Percentiles rank a stretch among this genome's conserved stretches.
Conservation (phyloP, 2,329 filamentous ascomycete genomes). For the Verticillium klebahnii region DNA sequence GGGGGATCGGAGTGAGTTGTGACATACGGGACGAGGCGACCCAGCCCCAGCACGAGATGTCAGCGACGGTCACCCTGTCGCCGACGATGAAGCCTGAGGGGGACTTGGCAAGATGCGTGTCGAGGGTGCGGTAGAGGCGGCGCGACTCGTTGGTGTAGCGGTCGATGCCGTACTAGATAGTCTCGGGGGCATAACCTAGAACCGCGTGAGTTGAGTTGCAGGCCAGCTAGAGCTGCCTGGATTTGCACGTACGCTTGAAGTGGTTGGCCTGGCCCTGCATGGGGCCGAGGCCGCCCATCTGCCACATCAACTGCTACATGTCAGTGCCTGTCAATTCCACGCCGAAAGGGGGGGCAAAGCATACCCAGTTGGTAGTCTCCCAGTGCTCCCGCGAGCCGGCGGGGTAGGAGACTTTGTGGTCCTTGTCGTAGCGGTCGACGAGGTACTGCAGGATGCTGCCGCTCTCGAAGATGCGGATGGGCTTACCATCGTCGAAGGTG, state of each 20-base stretch:
- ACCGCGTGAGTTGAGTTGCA: background rate
- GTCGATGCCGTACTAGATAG: conserved; percentile 76
- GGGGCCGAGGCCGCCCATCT: conserved; percentile 75
- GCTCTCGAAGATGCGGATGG: conserved; percentile 76
- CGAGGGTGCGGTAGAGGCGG: conserved; percentile 74
- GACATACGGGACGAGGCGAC: conserved; percentile 48
- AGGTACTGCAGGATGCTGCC: conserved; percentile 83
- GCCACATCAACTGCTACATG: conserved; percentile 54
- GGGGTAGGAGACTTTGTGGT: conserved; percentile 79
- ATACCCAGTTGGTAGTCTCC: conserved; percentile 73
- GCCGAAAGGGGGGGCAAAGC: background rate
- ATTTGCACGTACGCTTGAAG: conserved; percentile 54
- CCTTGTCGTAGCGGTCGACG: conserved; percentile 72
- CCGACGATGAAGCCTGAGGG: conserved; percentile 59
- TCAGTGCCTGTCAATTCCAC: conserved; percentile 3
- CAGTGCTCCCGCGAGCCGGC: conserved; percentile 68
- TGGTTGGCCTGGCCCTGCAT: conserved; percentile 86
- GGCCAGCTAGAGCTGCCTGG: background rate
- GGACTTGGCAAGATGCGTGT: conserved; percentile 61
- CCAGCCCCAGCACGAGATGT: conserved; percentile 81
- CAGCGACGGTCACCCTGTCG: conserved; percentile 67
- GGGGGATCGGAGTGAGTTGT: background rate
- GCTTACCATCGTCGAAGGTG: conserved; percentile 66
- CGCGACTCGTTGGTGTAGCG: conserved; percentile 80
- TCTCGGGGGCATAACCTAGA: conserved; percentile 69